Percentiles rank a stretch among this genome's conserved stretches.
These are phyloP conservation scores for Raffaelea deltoideospora DNA, from an alignment of 2,329 filamentous ascomycete species.

Conservation along the genomic window DNA sequence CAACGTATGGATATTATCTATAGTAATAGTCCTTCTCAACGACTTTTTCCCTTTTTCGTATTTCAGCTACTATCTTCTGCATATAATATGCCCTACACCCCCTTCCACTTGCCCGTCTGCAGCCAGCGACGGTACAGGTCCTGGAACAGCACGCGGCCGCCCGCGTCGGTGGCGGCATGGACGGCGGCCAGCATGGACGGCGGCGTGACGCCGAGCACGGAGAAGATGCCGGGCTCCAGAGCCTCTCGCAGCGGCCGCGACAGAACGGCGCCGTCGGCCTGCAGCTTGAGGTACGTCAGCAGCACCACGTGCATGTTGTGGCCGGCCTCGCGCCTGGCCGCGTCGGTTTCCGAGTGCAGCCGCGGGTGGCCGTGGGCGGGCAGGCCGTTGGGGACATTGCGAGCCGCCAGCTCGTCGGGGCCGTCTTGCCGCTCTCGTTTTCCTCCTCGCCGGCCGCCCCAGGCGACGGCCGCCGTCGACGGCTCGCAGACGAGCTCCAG, in stretches of 20 bases:
- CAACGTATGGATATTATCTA: too few relatives aligned
- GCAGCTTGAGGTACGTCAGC: slow-evolving; percentile 43
- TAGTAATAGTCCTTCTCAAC: too few relatives aligned
- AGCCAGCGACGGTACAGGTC: slow-evolving; percentile 44
- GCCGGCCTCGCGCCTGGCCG: slow-evolving; percentile 44
- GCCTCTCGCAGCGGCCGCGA: slow-evolving; percentile 34
- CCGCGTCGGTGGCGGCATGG: slow-evolving; percentile 43
- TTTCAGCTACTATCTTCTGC: too few relatives aligned
- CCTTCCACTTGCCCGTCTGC: slow-evolving; percentile 50
- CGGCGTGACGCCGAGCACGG: slow-evolving; percentile 42
- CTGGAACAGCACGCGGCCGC: slow-evolving; percentile 41
- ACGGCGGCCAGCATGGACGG: slow-evolving; percentile 38
- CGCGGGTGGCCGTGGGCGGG: slow-evolving; percentile 3
- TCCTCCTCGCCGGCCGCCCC: too few relatives aligned
- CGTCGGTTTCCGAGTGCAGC: slow-evolving; percentile 45
- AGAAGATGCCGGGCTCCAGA: slow-evolving; percentile 41
- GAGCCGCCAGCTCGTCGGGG: slow-evolving; percentile 10
- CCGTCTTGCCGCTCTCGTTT: too few relatives aligned
- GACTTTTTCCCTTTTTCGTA: too few relatives aligned
- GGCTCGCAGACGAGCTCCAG: slow-evolving; percentile 31
- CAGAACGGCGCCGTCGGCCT: slow-evolving; percentile 35
- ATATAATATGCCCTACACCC: slow-evolving; percentile 31
- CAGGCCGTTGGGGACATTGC: background rate
- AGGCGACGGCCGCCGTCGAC: slow-evolving; percentile 38
- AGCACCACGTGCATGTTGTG: slow-evolving; percentile 47